Percentiles rank a stretch among this genome's conserved stretches.
phyloP scores from a whole-genome alignment of 1,284 basidiomycete genomes.

The Cutaneotrichosporon sp. region DNA sequence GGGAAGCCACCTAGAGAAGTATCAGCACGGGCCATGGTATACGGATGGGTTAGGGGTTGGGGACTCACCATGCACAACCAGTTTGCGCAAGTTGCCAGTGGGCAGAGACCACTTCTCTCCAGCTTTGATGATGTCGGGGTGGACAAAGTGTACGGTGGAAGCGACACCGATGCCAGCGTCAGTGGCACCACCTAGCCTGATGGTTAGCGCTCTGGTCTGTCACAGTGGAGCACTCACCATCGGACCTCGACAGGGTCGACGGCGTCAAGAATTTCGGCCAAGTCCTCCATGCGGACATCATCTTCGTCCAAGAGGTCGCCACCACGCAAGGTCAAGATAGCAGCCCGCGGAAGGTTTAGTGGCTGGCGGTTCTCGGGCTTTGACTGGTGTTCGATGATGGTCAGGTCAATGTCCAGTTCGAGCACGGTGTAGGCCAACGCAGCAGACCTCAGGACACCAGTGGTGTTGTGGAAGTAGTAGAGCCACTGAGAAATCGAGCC shows the following conservation, averaged over 20 bases:
- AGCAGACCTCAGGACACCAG: not conserved
- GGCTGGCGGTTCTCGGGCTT: not conserved
- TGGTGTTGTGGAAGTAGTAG: not conserved
- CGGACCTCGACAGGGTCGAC: not conserved
- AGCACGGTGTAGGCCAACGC: not conserved
- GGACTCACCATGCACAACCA: conserved; percentile 1
- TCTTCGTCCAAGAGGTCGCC: conserved; percentile 4
- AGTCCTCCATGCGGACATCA: not conserved
- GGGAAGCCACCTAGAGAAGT: not conserved
- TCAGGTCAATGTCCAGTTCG: conserved; percentile 5
- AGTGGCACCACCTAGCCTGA: not conserved
- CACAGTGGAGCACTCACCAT: not conserved
- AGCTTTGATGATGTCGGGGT: not conserved
- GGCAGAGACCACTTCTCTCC: not conserved
- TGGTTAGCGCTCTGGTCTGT: not conserved
- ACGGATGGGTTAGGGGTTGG: too few species aligned
- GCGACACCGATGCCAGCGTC: not conserved
- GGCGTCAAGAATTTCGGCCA: conserved; percentile 1
- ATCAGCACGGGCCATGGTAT: not conserved
- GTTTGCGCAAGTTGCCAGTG: not conserved
- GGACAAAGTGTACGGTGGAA: not conserved
- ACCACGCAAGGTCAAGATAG: not conserved
- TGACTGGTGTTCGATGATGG: not conserved
- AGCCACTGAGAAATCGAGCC: not conserved
- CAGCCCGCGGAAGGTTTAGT: not conserved